Evolutionary conservation across 2,329 filamentous ascomycete species (phyloP).

Genomic region (Cladosporium sp.): DNA sequence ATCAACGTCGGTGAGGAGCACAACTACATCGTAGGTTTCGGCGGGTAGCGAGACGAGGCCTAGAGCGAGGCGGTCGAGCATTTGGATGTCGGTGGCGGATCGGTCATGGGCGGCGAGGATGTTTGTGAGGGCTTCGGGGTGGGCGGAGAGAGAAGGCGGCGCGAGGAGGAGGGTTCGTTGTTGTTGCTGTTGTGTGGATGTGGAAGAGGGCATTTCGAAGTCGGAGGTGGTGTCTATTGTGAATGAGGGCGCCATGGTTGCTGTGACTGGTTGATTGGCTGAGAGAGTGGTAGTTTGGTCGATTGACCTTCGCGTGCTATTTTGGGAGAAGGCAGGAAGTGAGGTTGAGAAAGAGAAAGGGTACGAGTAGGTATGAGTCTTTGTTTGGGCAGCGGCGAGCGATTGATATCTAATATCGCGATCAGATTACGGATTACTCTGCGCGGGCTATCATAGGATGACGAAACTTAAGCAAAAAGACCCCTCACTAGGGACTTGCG

Average conservation of each 20-base stretch:
- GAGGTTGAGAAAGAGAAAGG: background rate
- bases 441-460: slow-evolving; percentile 9
- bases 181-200: slow-evolving; percentile 27
- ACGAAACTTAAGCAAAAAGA: slow-evolving; percentile 11
- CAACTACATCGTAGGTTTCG: slow-evolving; percentile 78
- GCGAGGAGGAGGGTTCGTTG: slow-evolving; percentile 78
- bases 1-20: slow-evolving; percentile 79
- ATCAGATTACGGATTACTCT: slow-evolving; percentile 19
- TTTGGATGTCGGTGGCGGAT: slow-evolving; percentile 82
- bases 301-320: background rate
- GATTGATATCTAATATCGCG: background rate
- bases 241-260: slow-evolving; percentile 43
- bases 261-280: background rate
- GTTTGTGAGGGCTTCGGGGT: slow-evolving; percentile 73
- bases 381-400: background rate
- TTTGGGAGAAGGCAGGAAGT: background rate
- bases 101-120: slow-evolving; percentile 75
- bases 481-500: background rate
- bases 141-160: slow-evolving; percentile 83
- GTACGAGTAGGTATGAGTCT: background rate
- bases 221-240: slow-evolving; percentile 44
- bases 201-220: slow-evolving; percentile 35
- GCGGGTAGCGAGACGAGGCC: slow-evolving; percentile 77
- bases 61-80: slow-evolving; percentile 89
- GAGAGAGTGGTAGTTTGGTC: background rate